Evolutionary conservation across 108 stramenopile genomes (phyloP).

Genomic region (Nitzschia palea): DNA sequence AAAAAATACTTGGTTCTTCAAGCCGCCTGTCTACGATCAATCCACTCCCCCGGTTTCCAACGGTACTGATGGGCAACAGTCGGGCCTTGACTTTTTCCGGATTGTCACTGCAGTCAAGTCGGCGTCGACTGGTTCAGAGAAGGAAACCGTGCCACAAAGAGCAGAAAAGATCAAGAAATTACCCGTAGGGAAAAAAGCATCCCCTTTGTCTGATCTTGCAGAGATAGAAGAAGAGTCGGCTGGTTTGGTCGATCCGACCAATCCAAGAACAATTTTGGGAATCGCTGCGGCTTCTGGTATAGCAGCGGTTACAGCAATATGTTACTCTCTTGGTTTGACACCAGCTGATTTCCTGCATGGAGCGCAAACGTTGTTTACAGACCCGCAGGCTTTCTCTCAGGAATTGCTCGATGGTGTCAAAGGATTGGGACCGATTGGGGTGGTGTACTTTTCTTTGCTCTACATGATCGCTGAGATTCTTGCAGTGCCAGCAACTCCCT

Average conservation of each 20-base stretch:
- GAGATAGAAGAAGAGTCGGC: background rate
- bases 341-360: background rate
- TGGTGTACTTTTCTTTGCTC: conserved; percentile 17
- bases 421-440: conserved; percentile 22
- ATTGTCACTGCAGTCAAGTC: too few relatives aligned
- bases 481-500: conserved; percentile 72
- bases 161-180: background rate
- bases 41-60: too few relatives aligned
- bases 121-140: too few relatives aligned
- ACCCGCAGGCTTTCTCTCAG: background rate
- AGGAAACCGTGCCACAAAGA: too few relatives aligned
- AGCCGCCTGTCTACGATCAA: background rate
- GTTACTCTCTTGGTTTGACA: background rate
- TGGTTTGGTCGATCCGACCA: background rate
- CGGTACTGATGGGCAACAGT: too few relatives aligned
- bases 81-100: too few relatives aligned
- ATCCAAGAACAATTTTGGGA: background rate
- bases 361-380: background rate
- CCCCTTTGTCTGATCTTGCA: background rate
- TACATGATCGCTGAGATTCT: conserved; percentile 69
- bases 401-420: conserved; percentile 2
- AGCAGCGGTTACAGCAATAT: background rate
- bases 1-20: conserved; percentile 1
- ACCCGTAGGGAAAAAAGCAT: background rate
- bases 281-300: background rate